Conservation (phyloP, 768 basidiomycete species). For the Lanmaoa pseudosensibilis region DNA sequence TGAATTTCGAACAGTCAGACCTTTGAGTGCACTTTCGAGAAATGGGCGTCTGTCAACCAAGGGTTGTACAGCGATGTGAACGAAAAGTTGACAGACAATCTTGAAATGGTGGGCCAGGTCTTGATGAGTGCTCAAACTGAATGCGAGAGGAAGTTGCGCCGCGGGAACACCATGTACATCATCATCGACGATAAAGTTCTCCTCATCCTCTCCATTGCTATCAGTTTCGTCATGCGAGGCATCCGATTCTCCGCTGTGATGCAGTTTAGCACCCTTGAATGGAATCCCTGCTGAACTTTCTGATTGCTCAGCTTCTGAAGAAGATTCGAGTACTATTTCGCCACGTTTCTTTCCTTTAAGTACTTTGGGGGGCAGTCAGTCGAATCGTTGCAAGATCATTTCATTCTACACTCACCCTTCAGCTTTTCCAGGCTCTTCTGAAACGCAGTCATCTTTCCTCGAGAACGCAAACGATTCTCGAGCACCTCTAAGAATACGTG, state of each 20-base stretch:
- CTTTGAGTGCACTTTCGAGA: conserved; percentile 52
- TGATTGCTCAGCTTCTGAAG: conserved; percentile 35
- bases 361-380: conserved; percentile 10
- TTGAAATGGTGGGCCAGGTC: conserved; percentile 81
- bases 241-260: conserved; percentile 37
- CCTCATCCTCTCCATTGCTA: conserved; percentile 25
- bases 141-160: conserved; percentile 66
- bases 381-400: neutral
- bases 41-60: conserved; percentile 50
- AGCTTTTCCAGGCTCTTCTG: conserved; percentile 65
- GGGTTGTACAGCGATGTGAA: conserved; percentile 71
- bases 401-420: conserved; percentile 45
- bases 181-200: conserved; percentile 65
- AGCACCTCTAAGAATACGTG: conserved; percentile 51
- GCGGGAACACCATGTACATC: conserved; percentile 41
- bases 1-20: conserved; percentile 32
- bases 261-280: conserved; percentile 49
- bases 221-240: conserved; percentile 35
- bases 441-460: conserved; percentile 58
- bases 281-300: conserved; percentile 30
- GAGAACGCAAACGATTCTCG: conserved; percentile 58
- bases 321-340: conserved; percentile 30
- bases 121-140: conserved; percentile 78
- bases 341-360: conserved; percentile 46
- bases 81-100: conserved; percentile 83